Base-by-base conservation (phyloP, 345 rosid genomes). In the Eucalyptus cloeziana region DNA sequence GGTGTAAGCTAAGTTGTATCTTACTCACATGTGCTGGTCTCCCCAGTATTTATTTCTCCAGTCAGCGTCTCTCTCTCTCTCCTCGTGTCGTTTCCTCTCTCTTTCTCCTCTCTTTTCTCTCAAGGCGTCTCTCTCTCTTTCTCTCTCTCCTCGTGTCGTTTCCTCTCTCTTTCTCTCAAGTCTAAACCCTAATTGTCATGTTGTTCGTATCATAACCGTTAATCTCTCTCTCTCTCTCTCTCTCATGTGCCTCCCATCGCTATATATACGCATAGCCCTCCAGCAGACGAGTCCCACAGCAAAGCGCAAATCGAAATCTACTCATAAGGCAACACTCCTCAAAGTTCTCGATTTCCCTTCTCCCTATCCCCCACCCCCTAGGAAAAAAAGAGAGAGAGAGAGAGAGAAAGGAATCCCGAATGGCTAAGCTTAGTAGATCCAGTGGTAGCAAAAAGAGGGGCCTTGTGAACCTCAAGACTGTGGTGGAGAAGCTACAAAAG, bases 11-110 rank as follows among this genome's bases (percentile, higher is more conserved):
- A 8, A 87, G 88, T 49, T 16, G 89, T 54, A 49, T 69, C 43
- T 83, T 45, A 37, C 12, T 79, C 93, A 91, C 93, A 90, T 91
- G 93, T 89, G 12, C 37, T 87, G 89, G 91, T 90, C 91, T 90
- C 87, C 91, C 81, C 88, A 22, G 27, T 76, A 76, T 76, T 76
- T 10, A 76, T 37, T 37, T 37, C 83, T 76, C 47, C 83, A 76
- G 27, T 71, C 83, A 12, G 27, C 62, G 13, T 56, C 62, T 56
- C 62, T 56, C 30, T 56, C 30, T 21, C 25, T 71, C 81, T 67
- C 71, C 30, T 9, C n/a, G n/a, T n/a, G n/a, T n/a, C n/a, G n/a
- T n/a, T n/a, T n/a, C n/a, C n/a, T n/a, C n/a, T n/a, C n/a, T n/a
- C n/a, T n/a, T n/a, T n/a, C 86, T 85, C 79, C 7, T 47, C 49